A percentile compares a stretch with the other conserved stretches of the same genome.
phyloP scores from a whole-genome alignment of 371 early-diverging fungal species.

The Parasitella parasitica region DNA sequence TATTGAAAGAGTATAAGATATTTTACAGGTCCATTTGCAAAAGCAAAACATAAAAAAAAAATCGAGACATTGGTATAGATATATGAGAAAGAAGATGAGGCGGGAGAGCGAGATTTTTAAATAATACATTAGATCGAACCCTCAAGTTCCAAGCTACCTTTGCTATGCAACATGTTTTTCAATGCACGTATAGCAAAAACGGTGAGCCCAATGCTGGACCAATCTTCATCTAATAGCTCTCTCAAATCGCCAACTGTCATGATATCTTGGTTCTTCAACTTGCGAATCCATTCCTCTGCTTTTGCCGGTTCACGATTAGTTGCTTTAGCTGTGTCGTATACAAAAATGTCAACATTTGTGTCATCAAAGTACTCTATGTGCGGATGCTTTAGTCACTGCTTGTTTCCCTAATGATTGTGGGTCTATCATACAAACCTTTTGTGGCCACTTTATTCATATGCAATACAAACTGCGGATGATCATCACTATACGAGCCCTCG shows the following conservation, averaged over 20 bases:
- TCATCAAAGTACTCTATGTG: constrained; percentile 54
- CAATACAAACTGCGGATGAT: not conserved
- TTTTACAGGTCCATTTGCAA: no score
- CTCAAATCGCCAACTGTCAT: constrained; percentile 76
- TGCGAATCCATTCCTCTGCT: constrained; percentile 64
- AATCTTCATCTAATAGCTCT: constrained; percentile 70
- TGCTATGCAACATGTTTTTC: constrained; percentile 54
- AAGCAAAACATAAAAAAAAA: no score
- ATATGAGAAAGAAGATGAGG: no score
- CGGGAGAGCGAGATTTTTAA: no score
- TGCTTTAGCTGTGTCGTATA: constrained; percentile 59
- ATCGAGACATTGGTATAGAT: no score
- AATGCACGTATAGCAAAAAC: constrained; percentile 82
- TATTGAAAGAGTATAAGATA: no score
- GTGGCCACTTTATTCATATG: not conserved
- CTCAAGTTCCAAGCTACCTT: not conserved
- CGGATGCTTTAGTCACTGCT: no score
- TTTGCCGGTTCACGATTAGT: constrained; percentile 65
- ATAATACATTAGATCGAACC: no score
- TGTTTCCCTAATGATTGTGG: no score
- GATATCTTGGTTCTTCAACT: constrained; percentile 69
- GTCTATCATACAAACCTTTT: no score
- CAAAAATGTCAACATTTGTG: constrained; percentile 63
- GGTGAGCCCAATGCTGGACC: constrained; percentile 69
- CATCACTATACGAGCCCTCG: not conserved